phyloP scores from a whole-genome alignment of 2,329 filamentous ascomycete genomes.

The Ascochyta viciae-villosae region DNA sequence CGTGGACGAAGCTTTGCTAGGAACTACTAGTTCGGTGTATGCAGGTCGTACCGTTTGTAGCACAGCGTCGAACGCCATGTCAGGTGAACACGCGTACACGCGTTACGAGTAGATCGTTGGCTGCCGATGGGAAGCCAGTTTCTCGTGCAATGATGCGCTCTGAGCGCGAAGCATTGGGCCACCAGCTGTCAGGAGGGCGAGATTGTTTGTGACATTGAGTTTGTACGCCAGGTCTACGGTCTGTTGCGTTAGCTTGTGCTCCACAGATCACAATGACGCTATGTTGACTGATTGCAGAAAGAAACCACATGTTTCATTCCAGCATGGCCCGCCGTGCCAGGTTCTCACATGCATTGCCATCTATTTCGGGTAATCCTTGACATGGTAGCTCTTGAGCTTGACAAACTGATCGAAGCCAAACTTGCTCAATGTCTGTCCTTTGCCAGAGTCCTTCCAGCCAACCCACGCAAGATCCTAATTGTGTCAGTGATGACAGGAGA shows the following conservation, averaged over 20 bases:
- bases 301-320: constrained; percentile 23
- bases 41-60: constrained; percentile 15
- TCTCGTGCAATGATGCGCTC: neutral
- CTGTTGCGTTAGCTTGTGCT: neutral
- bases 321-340: constrained; percentile 19
- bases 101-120: neutral
- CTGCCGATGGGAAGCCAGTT: neutral
- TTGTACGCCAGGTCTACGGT: neutral
- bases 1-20: constrained; percentile 10
- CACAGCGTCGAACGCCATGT: constrained; percentile 22
- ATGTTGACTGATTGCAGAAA: constrained; percentile 17
- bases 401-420: constrained; percentile 96
- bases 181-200: neutral
- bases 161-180: neutral
- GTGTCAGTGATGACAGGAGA: constrained; percentile 17
- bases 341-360: constrained; percentile 17
- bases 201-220: neutral
- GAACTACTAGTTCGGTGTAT: constrained; percentile 1
- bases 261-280: constrained; percentile 1
- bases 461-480: constrained; percentile 89
- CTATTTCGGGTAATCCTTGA: constrained; percentile 77
- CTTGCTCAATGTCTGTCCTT: constrained; percentile 84
- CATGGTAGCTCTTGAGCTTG: constrained; percentile 93
- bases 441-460: constrained; percentile 96
- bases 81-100: constrained; percentile 33